Conservation (phyloP, 2,329 filamentous ascomycete genomes). For the Pyricularia sp. region DNA sequence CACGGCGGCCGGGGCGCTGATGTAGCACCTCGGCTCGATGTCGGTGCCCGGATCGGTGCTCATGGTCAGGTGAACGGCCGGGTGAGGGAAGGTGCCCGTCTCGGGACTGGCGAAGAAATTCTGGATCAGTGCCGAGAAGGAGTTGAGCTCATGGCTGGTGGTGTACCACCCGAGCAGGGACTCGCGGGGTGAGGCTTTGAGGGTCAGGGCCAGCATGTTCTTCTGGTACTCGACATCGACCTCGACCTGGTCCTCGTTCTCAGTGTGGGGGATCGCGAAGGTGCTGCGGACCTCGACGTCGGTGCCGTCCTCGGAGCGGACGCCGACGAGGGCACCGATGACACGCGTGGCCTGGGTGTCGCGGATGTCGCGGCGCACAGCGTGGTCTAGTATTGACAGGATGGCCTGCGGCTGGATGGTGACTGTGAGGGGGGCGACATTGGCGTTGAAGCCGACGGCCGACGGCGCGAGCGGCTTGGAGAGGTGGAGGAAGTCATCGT, state of each 20-base stretch:
- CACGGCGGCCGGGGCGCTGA: constrained; percentile 88
- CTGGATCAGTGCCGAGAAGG: constrained; percentile 95
- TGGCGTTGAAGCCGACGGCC: constrained; percentile 68
- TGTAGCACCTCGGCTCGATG: constrained; percentile 87
- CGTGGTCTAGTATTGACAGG: constrained; percentile 84
- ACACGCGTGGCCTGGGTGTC: constrained; percentile 85
- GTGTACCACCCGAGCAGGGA: constrained; percentile 97
- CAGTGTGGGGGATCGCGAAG: constrained; percentile 97
- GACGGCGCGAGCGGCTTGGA: constrained; percentile 83
- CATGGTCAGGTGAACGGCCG: constrained; percentile 94
- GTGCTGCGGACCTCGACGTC: constrained; percentile 93
- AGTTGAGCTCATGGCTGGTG: constrained; percentile 93
- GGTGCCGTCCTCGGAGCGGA: constrained; percentile 89
- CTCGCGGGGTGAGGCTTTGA: constrained; percentile 90
- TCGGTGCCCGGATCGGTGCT: constrained; percentile 81
- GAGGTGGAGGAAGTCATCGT: constrained; percentile 87
- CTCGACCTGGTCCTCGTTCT: constrained; percentile 97
- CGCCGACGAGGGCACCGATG: constrained; percentile 90
- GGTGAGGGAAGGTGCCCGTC: constrained; percentile 93
- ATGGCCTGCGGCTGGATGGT: constrained; percentile 86
- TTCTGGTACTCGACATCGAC: constrained; percentile 99
- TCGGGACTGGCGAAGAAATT: constrained; percentile 98
- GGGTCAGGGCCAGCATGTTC: constrained; percentile 92
- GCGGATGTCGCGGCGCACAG: constrained; percentile 69
- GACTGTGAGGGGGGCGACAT: constrained; percentile 85